phyloP scores from a whole-genome alignment of 2,329 filamentous ascomycete species.

The Trichoderma cornu-damae region DNA sequence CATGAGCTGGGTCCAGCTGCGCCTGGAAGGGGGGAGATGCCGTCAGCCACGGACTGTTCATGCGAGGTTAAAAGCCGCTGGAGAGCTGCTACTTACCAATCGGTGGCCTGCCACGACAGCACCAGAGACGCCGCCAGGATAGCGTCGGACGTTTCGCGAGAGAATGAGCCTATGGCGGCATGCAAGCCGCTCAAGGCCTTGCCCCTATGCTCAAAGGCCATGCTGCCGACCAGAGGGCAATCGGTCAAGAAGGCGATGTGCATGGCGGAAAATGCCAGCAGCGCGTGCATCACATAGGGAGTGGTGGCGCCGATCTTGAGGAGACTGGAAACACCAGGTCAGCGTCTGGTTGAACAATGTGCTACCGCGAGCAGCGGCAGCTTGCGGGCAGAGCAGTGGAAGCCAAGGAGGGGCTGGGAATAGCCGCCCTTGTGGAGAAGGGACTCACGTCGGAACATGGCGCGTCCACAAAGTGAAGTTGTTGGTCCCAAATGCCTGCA shows the following conservation, averaged over 20 bases:
- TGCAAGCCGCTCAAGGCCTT: constrained; percentile 82
- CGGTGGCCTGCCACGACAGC: constrained; percentile 91
- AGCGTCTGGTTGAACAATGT: constrained; percentile 7
- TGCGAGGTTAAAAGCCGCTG: not conserved
- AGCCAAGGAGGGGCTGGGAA: not conserved
- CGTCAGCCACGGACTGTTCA: constrained; percentile 23
- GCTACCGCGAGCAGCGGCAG: not conserved
- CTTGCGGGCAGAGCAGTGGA: not conserved
- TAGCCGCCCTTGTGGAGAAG: not conserved
- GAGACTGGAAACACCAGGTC: constrained; percentile 23
- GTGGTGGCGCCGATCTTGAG: constrained; percentile 76
- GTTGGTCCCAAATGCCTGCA: constrained; percentile 70
- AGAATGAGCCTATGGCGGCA: constrained; percentile 80
- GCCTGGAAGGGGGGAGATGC: constrained; percentile 52
- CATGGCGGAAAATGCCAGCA: constrained; percentile 90
- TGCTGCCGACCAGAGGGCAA: constrained; percentile 76
- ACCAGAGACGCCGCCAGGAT: constrained; percentile 87
- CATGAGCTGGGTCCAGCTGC: constrained; percentile 88
- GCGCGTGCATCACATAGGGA: constrained; percentile 87
- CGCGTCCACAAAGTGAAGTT: constrained; percentile 89
- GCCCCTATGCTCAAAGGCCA: constrained; percentile 84
- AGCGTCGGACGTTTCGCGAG: constrained; percentile 80
- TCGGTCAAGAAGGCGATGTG: constrained; percentile 87
- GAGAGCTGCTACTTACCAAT: constrained; percentile 64
- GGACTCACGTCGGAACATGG: constrained; percentile 86